Percentiles rank a stretch among this genome's conserved stretches.
Evolutionary conservation across 352 stramenopile genomes (phyloP).

Genomic region (Aphanomyces astaci): DNA sequence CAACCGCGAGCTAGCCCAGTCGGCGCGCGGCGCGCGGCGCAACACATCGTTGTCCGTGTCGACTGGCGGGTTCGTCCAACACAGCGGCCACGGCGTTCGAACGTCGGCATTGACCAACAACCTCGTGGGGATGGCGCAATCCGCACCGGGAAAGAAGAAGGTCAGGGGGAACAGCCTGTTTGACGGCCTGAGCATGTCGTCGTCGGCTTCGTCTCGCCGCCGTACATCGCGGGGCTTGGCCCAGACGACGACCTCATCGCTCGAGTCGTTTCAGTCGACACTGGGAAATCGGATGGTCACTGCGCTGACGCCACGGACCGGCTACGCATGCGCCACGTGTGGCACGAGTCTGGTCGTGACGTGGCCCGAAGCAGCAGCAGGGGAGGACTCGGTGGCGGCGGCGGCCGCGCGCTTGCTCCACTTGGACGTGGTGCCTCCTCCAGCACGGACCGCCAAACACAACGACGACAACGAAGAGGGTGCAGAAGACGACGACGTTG

Average conservation of each 20-base stretch:
- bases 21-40: not conserved
- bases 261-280: not conserved
- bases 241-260: not conserved
- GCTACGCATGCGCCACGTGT: slow-evolving; percentile 12
- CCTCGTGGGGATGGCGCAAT: slow-evolving; percentile 10
- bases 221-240: not conserved
- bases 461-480: not conserved
- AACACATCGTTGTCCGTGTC: slow-evolving; percentile 5
- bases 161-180: not conserved
- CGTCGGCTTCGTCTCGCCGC: not conserved
- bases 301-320: not conserved
- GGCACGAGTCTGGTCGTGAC: not conserved
- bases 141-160: slow-evolving; percentile 11
- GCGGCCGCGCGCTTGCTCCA: slow-evolving; percentile 9
- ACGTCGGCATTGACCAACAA: slow-evolving; percentile 1
- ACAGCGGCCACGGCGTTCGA: slow-evolving; percentile 14
- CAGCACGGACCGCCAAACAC: not conserved
- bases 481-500: not conserved
- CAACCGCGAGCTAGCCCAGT: not conserved
- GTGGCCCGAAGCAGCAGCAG: not conserved
- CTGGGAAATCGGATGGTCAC: not conserved
- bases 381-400: not conserved
- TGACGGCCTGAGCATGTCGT: not conserved
- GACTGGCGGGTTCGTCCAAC: not conserved
- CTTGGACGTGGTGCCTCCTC: slow-evolving; percentile 7